Evolutionary conservation across 2,329 filamentous ascomycete species (phyloP).

Genomic region (Fusarium brevicatenulatum): DNA sequence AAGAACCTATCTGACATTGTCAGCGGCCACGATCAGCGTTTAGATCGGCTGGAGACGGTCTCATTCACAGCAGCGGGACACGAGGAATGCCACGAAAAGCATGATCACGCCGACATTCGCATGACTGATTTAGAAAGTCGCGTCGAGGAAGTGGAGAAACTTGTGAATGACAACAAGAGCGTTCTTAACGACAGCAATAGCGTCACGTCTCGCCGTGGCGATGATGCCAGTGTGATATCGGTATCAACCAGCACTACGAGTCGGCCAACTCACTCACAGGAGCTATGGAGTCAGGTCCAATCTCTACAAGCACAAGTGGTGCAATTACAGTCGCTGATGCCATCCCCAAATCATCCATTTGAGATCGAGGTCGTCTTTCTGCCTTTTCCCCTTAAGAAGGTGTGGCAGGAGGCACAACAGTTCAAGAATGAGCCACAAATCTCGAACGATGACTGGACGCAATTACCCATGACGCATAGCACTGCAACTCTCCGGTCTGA

Average conservation of each 20-base stretch:
- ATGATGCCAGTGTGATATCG: conserved; percentile 60
- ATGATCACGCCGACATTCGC: conserved; percentile 73
- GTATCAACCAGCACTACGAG: conserved; percentile 56
- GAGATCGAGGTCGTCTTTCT: conserved; percentile 80
- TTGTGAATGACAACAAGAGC: conserved; percentile 56
- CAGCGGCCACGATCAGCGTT: conserved; percentile 69
- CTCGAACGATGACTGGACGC: conserved; percentile 64
- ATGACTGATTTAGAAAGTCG: conserved; percentile 75
- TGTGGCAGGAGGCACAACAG: conserved; percentile 63
- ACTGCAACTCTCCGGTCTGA: conserved; percentile 57
- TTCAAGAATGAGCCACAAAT: conserved; percentile 55
- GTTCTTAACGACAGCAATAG: conserved; percentile 59
- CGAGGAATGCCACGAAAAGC: conserved; percentile 74
- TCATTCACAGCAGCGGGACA: conserved; percentile 74
- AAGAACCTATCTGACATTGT: conserved; percentile 63
- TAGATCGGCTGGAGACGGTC: conserved; percentile 75
- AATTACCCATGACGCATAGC: conserved; percentile 61
- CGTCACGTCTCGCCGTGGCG: conserved; percentile 51
- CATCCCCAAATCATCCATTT: conserved; percentile 74
- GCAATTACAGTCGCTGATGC: conserved; percentile 68
- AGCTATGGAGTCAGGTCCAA: conserved; percentile 62
- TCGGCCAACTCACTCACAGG: conserved; percentile 54
- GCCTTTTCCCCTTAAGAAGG: conserved; percentile 70
- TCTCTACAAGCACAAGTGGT: conserved; percentile 61
- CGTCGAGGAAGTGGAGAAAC: conserved; percentile 68